Evolutionary conservation across 768 basidiomycete species (phyloP).

Genomic region (Kwoniella dejecticola): DNA sequence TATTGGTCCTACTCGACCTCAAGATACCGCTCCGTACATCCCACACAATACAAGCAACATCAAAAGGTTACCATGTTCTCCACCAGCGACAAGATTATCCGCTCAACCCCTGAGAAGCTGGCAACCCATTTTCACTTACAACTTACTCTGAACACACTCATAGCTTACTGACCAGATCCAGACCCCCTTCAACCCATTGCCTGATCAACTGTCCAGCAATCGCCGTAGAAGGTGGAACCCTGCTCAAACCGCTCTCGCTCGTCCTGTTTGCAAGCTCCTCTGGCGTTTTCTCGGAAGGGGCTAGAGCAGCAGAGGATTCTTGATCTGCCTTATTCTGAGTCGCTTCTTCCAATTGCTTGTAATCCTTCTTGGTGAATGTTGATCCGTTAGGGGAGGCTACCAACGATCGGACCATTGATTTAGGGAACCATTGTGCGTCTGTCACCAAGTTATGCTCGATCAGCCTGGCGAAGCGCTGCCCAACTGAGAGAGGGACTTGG

Average conservation of each 20-base stretch:
- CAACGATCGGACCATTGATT: conserved; percentile 68
- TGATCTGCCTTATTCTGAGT: conserved; percentile 41
- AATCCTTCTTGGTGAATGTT: conserved; percentile 60
- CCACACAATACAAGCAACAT: no score
- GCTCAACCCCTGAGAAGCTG: no score
- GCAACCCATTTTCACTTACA: not conserved
- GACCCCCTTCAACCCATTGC: conserved; percentile 65
- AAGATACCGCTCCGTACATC: no score
- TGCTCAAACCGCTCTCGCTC: conserved; percentile 59
- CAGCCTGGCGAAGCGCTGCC: no score
- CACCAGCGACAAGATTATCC: no score
- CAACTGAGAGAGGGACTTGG: no score
- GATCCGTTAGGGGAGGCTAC: conserved; percentile 65
- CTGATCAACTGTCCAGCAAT: conserved; percentile 83
- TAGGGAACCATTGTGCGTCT: conserved; percentile 90
- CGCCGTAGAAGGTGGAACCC: conserved; percentile 73
- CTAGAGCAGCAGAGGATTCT: conserved; percentile 53
- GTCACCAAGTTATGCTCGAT: not conserved
- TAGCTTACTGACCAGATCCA: conserved; percentile 45
- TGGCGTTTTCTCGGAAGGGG: conserved; percentile 50
- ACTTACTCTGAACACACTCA: no score
- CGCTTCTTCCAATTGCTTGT: conserved; percentile 58
- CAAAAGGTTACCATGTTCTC: no score
- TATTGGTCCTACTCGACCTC: no score
- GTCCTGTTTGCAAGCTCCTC: conserved; percentile 29